Evolutionary conservation across 2,329 filamentous ascomycete species (phyloP).

Genomic region (Ceratocystis alfenasii): DNA sequence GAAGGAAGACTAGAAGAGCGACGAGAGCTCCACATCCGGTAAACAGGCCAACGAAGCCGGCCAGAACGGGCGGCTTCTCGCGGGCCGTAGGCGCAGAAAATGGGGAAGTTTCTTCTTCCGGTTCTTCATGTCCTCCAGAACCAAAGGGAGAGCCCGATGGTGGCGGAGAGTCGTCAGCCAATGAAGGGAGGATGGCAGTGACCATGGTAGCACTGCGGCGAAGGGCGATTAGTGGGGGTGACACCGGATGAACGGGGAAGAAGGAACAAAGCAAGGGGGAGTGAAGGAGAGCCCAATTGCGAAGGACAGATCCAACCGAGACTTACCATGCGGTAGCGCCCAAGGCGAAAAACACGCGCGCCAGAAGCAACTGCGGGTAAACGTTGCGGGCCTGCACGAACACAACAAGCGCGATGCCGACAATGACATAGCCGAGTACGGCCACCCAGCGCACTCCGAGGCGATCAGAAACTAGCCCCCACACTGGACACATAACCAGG

Average conservation of each 20-base stretch:
- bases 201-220: slow-evolving; percentile 71
- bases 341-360: slow-evolving; percentile 74
- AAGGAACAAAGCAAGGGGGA: neutral
- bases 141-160: neutral
- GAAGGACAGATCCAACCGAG: neutral
- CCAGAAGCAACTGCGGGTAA: slow-evolving; percentile 78
- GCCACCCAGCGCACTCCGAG: slow-evolving; percentile 61
- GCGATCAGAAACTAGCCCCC: slow-evolving; percentile 67
- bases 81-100: slow-evolving; percentile 45
- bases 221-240: neutral
- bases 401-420: slow-evolving; percentile 62
- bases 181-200: slow-evolving; percentile 74
- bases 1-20: slow-evolving; percentile 70
- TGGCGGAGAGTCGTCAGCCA: slow-evolving; percentile 38
- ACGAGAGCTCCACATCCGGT: slow-evolving; percentile 86
- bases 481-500: slow-evolving; percentile 65
- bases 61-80: slow-evolving; percentile 50
- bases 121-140: neutral
- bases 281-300: neutral
- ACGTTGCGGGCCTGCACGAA: slow-evolving; percentile 80
- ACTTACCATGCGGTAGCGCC: slow-evolving; percentile 76
- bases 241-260: neutral
- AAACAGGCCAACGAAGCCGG: slow-evolving; percentile 82
- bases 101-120: slow-evolving; percentile 36
- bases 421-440: slow-evolving; percentile 68